These are phyloP conservation scores for Fusarium oxysporum DNA, from an alignment of 2,329 filamentous ascomycete genomes.

Conservation along the genomic window DNA sequence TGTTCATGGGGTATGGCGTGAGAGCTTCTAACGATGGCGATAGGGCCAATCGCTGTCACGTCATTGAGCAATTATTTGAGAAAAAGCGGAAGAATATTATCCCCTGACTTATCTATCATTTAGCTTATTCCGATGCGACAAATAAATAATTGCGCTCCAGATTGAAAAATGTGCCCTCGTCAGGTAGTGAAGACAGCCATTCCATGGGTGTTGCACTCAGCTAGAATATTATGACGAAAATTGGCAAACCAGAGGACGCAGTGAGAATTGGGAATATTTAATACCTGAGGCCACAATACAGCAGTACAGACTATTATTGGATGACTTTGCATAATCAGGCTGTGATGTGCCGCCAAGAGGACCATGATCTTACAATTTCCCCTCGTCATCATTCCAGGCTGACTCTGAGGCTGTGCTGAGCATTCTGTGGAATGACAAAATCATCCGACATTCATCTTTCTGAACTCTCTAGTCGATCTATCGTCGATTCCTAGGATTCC, in stretches of 20 bases:
- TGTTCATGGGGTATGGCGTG: slow-evolving; percentile 6
- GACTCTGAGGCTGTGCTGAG: background rate
- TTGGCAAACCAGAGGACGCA: background rate
- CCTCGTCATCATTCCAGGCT: background rate
- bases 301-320: background rate
- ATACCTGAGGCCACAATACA: background rate
- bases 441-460: fast-evolving
- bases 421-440: background rate
- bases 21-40: background rate
- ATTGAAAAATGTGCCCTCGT: background rate
- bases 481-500: fast-evolving
- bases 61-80: background rate
- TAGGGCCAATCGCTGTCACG: background rate
- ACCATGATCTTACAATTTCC: background rate
- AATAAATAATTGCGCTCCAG: background rate
- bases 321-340: background rate
- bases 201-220: fast-evolving
- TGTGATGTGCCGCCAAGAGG: background rate
- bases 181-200: background rate
- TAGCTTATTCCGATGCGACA: background rate
- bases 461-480: background rate
- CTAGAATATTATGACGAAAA: background rate
- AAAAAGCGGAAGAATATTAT: background rate
- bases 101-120: fast-evolving
- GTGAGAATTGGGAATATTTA: background rate